Evolutionary conservation across 2,329 filamentous ascomycete species (phyloP), one percentile per base, ranked within the genome.

Genomic region (Fusarium sp.): DNA sequence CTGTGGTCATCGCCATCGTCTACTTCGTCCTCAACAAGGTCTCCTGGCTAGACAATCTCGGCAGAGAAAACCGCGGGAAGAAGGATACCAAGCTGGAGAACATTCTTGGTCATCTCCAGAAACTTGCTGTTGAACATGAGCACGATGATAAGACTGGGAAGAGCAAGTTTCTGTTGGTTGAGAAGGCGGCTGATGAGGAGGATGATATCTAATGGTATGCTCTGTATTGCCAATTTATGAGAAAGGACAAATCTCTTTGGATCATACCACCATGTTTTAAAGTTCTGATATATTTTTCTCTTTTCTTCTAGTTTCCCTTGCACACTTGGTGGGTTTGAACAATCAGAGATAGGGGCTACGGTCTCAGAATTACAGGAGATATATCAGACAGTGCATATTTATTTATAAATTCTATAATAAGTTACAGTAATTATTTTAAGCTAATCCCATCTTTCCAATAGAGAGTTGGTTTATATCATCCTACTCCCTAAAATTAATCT

Each of bases 11-110:
- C 9, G 65, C 65, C 5, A 67, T 67, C 2, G 44, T 55, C 1
- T 67, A 67, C 4, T 67, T 65, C 32, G 14, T 67, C 15, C 59
- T 67, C 13, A 67, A 67, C 13, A 68, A 68, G 46, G 20, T 68
- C 2, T 56, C 65, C 10, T 67, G 65, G 65, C 2, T 67, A 2
- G 65, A 67, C 1, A 67, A 67, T 3, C 46, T 67, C 0, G 65
- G 65, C 1, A 43, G 65, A 24, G 67, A 67, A 35, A 55, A 68
- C 9, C 65, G 65, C 15, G 57, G 46, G 0, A 48, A 60, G 19
- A 67, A 67, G 43, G 65, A 67, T 3, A 67, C 65, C 0, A 67
- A 53, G 37, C n/a, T 67, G 1, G 65, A 67, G 8, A 67, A 67
- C 14, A 45, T 67, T 3, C 56, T 67, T 0, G 65, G 65, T 0